These are phyloP conservation scores for Coemansia sp. DNA, from an alignment of 192 early-diverging fungal species.

Conservation along the genomic window DNA sequence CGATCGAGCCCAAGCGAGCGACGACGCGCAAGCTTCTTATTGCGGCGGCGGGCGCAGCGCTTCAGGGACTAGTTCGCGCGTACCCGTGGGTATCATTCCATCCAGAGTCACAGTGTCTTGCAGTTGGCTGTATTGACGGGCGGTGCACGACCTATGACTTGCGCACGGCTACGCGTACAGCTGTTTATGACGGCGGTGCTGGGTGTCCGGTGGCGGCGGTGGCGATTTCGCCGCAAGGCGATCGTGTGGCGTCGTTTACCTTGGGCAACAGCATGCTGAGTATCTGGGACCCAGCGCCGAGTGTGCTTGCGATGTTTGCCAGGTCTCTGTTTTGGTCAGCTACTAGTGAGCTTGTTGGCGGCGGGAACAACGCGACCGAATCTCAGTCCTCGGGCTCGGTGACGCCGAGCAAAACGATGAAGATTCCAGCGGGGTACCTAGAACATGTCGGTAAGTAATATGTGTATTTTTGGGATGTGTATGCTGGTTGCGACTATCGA, in stretches of 20 bases:
- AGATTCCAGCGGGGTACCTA: conserved; percentile 41
- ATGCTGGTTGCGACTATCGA: too few relatives aligned
- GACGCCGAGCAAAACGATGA: conserved; percentile 40
- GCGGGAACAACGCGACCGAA: conserved; percentile 5
- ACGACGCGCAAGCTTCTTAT: conserved; percentile 39
- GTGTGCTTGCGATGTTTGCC: conserved; percentile 53
- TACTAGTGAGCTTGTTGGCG: conserved; percentile 1
- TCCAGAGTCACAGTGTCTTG: conserved; percentile 42
- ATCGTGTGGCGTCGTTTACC: conserved; percentile 56
- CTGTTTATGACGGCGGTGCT: conserved; percentile 29
- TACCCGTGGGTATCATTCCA: conserved; percentile 53
- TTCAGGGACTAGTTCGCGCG: conserved; percentile 45
- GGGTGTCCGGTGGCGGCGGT: conserved; percentile 40
- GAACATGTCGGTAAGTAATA: not conserved
- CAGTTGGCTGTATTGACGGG: conserved; percentile 41
- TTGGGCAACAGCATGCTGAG: conserved; percentile 36
- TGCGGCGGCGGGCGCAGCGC: conserved; percentile 47
- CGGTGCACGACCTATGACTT: conserved; percentile 47
- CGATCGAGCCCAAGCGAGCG: conserved; percentile 47
- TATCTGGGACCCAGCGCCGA: conserved; percentile 55
- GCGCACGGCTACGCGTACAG: conserved; percentile 48
- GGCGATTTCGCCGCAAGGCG: conserved; percentile 47
- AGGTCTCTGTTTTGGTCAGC: conserved; percentile 47
- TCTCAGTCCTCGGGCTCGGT: conserved; percentile 34
- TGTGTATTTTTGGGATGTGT: too few relatives aligned